Base-by-base conservation (phyloP, 352 stramenopile species). In the Peronospora belbahrii region DNA sequence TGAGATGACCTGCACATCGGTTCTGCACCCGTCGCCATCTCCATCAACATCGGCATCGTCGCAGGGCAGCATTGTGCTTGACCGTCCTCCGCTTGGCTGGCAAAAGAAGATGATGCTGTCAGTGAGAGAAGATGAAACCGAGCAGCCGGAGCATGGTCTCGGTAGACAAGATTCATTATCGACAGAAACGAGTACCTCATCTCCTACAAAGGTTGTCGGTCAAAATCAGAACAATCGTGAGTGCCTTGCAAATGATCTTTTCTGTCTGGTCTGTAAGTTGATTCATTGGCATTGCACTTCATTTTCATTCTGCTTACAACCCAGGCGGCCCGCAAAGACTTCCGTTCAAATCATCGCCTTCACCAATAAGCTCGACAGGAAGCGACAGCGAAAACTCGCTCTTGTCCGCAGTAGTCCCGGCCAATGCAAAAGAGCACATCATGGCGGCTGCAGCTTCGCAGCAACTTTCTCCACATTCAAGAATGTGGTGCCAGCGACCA, bases 21-120 rank as follows among this genome's bases (percentile, higher is more conserved):
- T 15, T 31, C 53, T n/a, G n/a, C n/a, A n/a, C n/a, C n/a, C 24
- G 11, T 62, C 52, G 14, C 24, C 38, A 41, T 61, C 59, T 33
- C 49, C 44, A n/a, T 66, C 60, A n/a, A 56, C 56, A 22, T 55
- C 56, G 20, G 48, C 46, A 39, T 78, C 67, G 11, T 78, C 67
- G 3, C 63, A 72, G 30, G 42, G 57, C n/a, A 78, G 67, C 30
- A 49, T 74, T 14, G 37, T 65, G 2, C 48, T 70, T 25, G 54
- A 43, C 39, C 54, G 43, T 2, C 67, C 67, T 40, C 67, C 67
- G 37, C 24, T 57, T 25, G 63, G 68, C 19, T 78, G 67, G 67
- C 67, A 78, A 19, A 73, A 62, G 7, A 56, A 49, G 27, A 25
- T 75, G 42, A 18, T 66, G 15, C 6, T 61, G 23, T 56, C 56